These are phyloP conservation scores for Pelargonium nanum DNA, from an alignment of 345 rosid species.

Conservation along the genomic window DNA sequence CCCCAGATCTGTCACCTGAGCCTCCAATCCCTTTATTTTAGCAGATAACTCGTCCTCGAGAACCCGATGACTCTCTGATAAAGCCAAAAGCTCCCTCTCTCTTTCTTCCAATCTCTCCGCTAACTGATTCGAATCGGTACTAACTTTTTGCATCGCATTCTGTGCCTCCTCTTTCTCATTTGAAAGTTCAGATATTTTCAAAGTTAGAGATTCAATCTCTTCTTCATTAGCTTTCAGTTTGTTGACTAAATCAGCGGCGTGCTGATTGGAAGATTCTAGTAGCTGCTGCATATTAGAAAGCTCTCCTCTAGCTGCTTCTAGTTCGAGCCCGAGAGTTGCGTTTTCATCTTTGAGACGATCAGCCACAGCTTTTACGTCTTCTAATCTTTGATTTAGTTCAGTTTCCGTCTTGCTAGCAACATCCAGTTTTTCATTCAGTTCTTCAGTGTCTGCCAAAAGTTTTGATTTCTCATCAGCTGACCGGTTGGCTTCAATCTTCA, in stretches of 20 bases:
- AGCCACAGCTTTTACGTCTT: constrained; percentile 16
- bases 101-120: constrained; percentile 38
- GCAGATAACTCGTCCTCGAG: constrained; percentile 38
- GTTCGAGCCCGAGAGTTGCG: constrained; percentile 28
- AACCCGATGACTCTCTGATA: constrained; percentile 42
- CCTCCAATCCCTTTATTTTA: constrained; percentile 31
- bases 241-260: constrained; percentile 30
- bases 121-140: constrained; percentile 30
- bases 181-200: constrained; percentile 37
- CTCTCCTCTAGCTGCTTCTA: constrained; percentile 27
- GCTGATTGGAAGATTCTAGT: constrained; percentile 50
- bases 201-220: constrained; percentile 44
- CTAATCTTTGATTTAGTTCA: constrained; percentile 35
- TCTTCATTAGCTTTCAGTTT: constrained; percentile 29
- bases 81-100: constrained; percentile 43
- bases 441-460: constrained; percentile 35
- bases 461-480: constrained; percentile 12
- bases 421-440: constrained; percentile 37
- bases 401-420: constrained; percentile 31
- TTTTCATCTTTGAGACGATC: constrained; percentile 39
- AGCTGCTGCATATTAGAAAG: constrained; percentile 37
- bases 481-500: constrained; percentile 41
- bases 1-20: constrained; percentile 30
- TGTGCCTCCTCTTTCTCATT: constrained; percentile 45
- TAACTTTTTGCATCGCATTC: constrained; percentile 27